A percentile compares a stretch with the other conserved stretches of the same genome.
Evolutionary conservation across 768 basidiomycete genomes (phyloP).

Genomic region (Lentinula sp.): DNA sequence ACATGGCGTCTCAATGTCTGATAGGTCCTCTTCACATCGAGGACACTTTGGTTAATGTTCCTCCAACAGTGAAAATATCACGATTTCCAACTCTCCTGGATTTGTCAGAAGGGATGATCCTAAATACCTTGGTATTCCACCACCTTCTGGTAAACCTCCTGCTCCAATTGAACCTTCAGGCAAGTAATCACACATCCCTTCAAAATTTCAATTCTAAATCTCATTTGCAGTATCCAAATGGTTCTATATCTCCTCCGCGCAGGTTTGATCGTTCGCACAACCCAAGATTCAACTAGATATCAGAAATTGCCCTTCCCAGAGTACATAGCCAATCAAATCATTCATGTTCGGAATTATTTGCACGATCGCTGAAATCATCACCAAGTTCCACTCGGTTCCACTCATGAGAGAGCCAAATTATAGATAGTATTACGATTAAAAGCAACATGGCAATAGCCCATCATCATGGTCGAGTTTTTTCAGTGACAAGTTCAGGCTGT

Average conservation of each 20-base stretch:
- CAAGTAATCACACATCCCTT: conserved; percentile 29
- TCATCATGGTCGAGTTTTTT: conserved; percentile 8
- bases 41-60: neutral
- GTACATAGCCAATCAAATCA: neutral
- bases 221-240: conserved; percentile 68
- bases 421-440: no score
- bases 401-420: no score
- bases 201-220: neutral
- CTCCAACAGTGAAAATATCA: conserved; percentile 67
- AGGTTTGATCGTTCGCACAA: conserved; percentile 41
- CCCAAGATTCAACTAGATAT: neutral
- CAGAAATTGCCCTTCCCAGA: neutral
- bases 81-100: conserved; percentile 69
- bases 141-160: conserved; percentile 76
- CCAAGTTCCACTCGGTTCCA: no score
- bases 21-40: conserved; percentile 9
- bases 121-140: conserved; percentile 59
- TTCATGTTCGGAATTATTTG: neutral
- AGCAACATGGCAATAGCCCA: neutral
- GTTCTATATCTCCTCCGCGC: conserved; percentile 92
- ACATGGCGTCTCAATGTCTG: conserved; percentile 85
- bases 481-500: conserved; percentile 41
- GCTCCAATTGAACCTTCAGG: conserved; percentile 89
- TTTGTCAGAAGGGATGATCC: conserved; percentile 58
- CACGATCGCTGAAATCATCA: no score